These are phyloP conservation scores for Lichtheimia ramosa DNA, from an alignment of 371 early-diverging fungal species.

Conservation along the genomic window DNA sequence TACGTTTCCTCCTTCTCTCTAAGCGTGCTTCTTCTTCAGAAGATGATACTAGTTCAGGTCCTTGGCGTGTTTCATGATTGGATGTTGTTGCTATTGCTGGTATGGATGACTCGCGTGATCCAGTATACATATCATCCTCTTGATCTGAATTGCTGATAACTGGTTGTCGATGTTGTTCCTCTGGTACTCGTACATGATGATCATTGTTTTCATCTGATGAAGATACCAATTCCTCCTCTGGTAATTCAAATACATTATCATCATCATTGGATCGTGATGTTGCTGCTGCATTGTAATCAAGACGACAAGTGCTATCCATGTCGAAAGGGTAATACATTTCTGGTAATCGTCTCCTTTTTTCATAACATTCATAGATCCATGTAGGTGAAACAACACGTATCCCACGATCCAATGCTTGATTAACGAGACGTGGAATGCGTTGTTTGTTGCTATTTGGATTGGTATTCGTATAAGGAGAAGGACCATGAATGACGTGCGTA, in stretches of 20 bases:
- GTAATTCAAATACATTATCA: background rate
- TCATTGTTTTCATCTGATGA: constrained; percentile 11
- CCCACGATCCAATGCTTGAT: constrained; percentile 11
- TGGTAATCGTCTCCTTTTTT: constrained; percentile 4
- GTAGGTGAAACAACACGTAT: constrained; percentile 12
- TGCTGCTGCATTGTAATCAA: background rate
- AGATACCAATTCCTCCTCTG: background rate
- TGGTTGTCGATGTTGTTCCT: background rate
- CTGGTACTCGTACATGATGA: background rate
- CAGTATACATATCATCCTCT: background rate
- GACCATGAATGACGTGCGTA: constrained; percentile 15
- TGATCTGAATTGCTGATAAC: background rate
- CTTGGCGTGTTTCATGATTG: background rate
- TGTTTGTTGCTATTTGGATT: background rate
- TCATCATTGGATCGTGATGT: background rate
- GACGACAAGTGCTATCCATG: constrained; percentile 1
- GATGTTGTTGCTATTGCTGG: background rate
- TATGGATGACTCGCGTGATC: background rate
- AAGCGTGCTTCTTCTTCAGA: background rate
- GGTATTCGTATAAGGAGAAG: background rate
- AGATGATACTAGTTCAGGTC: background rate
- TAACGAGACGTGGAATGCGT: constrained; percentile 8
- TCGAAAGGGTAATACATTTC: constrained; percentile 19
- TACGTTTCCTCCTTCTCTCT: background rate
- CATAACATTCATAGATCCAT: constrained; percentile 16